phyloP scores from a whole-genome alignment of 2,329 filamentous ascomycete genomes.

The Claviceps sorghi region DNA sequence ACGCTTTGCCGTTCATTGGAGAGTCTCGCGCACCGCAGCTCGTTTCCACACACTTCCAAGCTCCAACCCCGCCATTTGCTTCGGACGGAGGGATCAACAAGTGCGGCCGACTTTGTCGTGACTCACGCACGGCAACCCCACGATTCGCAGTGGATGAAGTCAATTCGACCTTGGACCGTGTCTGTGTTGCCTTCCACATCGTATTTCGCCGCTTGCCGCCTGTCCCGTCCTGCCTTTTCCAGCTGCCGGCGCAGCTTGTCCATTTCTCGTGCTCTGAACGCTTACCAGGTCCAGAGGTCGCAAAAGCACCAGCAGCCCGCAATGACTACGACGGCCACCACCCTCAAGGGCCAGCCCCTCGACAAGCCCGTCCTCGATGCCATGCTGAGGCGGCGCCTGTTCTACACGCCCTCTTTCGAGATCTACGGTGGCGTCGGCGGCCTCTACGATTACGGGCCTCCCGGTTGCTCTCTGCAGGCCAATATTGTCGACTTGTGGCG shows the following conservation, averaged over 20 bases:
- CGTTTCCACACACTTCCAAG: slow-evolving; percentile 4
- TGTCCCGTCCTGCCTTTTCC: slow-evolving; percentile 9
- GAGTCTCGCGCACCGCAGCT: slow-evolving; percentile 1
- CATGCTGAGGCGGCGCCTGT: slow-evolving; percentile 74
- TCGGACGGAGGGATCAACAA: slow-evolving; percentile 5
- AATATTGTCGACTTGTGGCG: slow-evolving; percentile 83
- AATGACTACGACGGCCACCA: slow-evolving; percentile 48
- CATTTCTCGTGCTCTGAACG: slow-evolving; percentile 16
- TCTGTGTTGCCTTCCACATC: slow-evolving; percentile 5
- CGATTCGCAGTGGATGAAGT: slow-evolving; percentile 15
- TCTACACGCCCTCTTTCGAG: slow-evolving; percentile 92
- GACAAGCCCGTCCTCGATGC: slow-evolving; percentile 71
- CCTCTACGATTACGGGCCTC: slow-evolving; percentile 87
- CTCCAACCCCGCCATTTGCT: slow-evolving; percentile 9
- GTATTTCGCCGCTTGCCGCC: slow-evolving; percentile 3
- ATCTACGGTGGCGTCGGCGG: slow-evolving; percentile 83
- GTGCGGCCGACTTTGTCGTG: slow-evolving; percentile 13
- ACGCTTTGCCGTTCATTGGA: not conserved
- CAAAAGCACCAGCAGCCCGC: slow-evolving; percentile 11
- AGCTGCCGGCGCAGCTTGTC: slow-evolving; percentile 15
- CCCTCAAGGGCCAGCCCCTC: slow-evolving; percentile 78
- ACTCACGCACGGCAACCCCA: slow-evolving; percentile 13
- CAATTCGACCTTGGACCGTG: slow-evolving; percentile 10
- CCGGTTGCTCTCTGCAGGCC: slow-evolving; percentile 71
- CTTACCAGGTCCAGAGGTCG: slow-evolving; percentile 15